Percentiles rank a stretch among this genome's conserved stretches.
Conservation (phyloP, 2,329 filamentous ascomycete species). For the Fusarium stilboides region DNA sequence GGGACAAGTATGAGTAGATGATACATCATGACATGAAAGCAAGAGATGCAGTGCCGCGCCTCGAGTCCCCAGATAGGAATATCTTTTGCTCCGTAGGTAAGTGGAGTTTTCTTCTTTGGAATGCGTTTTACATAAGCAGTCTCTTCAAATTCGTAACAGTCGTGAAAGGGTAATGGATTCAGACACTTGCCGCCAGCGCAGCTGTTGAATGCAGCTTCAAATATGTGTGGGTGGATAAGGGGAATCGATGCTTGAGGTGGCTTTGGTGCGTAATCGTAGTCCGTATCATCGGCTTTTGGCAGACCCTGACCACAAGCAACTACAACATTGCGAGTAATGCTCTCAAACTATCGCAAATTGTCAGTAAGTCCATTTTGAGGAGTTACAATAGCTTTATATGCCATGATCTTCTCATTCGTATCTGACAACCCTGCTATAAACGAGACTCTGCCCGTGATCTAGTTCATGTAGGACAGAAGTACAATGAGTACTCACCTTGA, state of each 20-base stretch:
- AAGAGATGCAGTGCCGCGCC: slow-evolving; percentile 19
- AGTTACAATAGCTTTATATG: neutral
- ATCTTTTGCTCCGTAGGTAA: neutral
- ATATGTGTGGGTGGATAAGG: slow-evolving; percentile 13
- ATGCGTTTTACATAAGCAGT: slow-evolving; percentile 20
- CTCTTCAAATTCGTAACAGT: slow-evolving; percentile 24
- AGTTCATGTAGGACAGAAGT: neutral
- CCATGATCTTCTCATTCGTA: neutral
- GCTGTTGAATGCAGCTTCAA: slow-evolving; percentile 26
- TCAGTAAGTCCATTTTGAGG: neutral
- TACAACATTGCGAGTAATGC: slow-evolving; percentile 12
- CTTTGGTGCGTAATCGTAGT: slow-evolving; percentile 21
- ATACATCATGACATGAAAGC: slow-evolving; percentile 12
- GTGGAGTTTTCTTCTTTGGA: slow-evolving; percentile 18
- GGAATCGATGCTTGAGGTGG: slow-evolving; percentile 17
- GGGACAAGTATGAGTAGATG: slow-evolving; percentile 21
- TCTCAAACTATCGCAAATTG: slow-evolving; percentile 1
- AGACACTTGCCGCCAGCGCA: slow-evolving; percentile 10
- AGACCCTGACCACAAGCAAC: slow-evolving; percentile 16
- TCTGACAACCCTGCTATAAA: neutral
- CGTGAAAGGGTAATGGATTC: slow-evolving; percentile 6
- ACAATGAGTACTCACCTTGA: slow-evolving; percentile 6
- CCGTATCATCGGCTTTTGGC: slow-evolving; percentile 2
- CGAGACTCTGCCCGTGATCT: neutral
- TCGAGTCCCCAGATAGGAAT: slow-evolving; percentile 16